Evolutionary conservation across 2,329 filamentous ascomycete genomes (phyloP).

Genomic region (Pseudocercospora crystallina): DNA sequence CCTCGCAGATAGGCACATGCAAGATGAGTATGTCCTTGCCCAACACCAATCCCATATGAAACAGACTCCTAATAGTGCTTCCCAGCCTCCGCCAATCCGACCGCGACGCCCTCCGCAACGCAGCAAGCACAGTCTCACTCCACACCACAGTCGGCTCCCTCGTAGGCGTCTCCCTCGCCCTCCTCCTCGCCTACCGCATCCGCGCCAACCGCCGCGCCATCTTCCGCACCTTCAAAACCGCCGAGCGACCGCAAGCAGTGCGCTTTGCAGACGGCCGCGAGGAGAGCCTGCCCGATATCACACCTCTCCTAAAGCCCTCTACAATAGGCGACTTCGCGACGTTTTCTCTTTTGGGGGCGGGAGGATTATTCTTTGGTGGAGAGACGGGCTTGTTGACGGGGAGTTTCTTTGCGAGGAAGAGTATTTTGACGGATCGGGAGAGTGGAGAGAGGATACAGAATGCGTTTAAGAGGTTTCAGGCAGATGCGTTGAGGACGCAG

Average conservation of each 20-base stretch:
- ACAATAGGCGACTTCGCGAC: slow-evolving; percentile 61
- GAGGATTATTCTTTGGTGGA: slow-evolving; percentile 64
- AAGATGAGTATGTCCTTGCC: slow-evolving; percentile 49
- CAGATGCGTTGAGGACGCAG: slow-evolving; percentile 62
- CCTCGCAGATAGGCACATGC: slow-evolving; percentile 59
- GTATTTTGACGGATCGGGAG: slow-evolving; percentile 56
- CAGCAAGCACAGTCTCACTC: slow-evolving; percentile 55
- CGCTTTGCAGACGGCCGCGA: slow-evolving; percentile 62
- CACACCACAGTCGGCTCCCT: slow-evolving; percentile 61
- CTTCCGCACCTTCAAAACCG: slow-evolving; percentile 61
- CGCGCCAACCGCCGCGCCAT: slow-evolving; percentile 57
- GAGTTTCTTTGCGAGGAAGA: slow-evolving; percentile 53
- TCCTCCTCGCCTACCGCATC: slow-evolving; percentile 58
- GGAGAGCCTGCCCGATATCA: slow-evolving; percentile 63
- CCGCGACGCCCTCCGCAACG: slow-evolving; percentile 57
- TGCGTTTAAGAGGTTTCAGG: slow-evolving; percentile 62
- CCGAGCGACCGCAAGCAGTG: slow-evolving; percentile 62
- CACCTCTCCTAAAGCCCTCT: slow-evolving; percentile 57
- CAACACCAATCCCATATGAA: neutral
- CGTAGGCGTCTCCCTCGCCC: slow-evolving; percentile 59
- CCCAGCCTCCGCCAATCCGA: slow-evolving; percentile 55
- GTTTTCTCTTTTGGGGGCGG: slow-evolving; percentile 62
- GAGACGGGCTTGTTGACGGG: slow-evolving; percentile 63
- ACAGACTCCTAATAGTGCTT: neutral
- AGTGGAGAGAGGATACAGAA: slow-evolving; percentile 58